Percentiles rank a stretch among this genome's conserved stretches.
These are phyloP conservation scores for Silene noctiflora DNA, from an alignment of 179 eudicot genomes.

Conservation along the genomic window DNA sequence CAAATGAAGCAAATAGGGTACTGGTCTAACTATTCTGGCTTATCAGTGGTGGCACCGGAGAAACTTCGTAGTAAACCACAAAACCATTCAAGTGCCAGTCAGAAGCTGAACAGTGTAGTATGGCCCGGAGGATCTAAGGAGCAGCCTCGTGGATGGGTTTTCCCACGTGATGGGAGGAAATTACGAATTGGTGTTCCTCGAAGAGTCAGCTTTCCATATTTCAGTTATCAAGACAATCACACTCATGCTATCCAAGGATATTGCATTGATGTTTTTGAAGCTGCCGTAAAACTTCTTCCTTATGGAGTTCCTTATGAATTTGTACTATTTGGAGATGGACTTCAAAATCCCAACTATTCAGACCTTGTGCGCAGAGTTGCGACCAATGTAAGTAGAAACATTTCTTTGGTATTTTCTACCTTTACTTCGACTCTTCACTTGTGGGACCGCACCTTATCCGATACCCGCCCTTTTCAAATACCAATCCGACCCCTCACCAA, in stretches of 20 bases:
- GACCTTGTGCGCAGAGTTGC: conserved; percentile 55
- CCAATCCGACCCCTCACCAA: background rate
- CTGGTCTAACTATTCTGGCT: conserved; percentile 80
- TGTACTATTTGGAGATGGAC: conserved; percentile 56
- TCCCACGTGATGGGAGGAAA: conserved; percentile 58
- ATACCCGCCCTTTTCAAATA: background rate
- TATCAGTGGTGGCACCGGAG: conserved; percentile 63
- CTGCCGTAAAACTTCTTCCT: conserved; percentile 54
- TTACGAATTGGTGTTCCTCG: conserved; percentile 62
- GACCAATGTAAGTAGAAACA: conserved; percentile 44
- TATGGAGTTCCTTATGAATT: conserved; percentile 63
- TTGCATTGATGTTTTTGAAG: conserved; percentile 69
- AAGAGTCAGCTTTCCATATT: conserved; percentile 55
- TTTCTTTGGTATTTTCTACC: background rate
- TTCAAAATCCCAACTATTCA: conserved; percentile 52
- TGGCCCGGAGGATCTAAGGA: conserved; percentile 66
- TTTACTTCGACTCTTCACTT: background rate
- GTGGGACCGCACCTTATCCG: background rate
- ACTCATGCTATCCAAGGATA: conserved; percentile 45
- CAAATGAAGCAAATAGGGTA: conserved; percentile 53
- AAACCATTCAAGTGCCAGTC: conserved; percentile 56
- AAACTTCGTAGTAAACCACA: conserved; percentile 39
- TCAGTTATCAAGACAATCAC: conserved; percentile 39
- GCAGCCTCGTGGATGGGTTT: conserved; percentile 78
- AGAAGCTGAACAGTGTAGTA: conserved; percentile 37